Percentiles rank a stretch among this genome's conserved stretches.
Conservation (phyloP, 1,284 basidiomycete genomes). For the Stygiomarasmius scandens region DNA sequence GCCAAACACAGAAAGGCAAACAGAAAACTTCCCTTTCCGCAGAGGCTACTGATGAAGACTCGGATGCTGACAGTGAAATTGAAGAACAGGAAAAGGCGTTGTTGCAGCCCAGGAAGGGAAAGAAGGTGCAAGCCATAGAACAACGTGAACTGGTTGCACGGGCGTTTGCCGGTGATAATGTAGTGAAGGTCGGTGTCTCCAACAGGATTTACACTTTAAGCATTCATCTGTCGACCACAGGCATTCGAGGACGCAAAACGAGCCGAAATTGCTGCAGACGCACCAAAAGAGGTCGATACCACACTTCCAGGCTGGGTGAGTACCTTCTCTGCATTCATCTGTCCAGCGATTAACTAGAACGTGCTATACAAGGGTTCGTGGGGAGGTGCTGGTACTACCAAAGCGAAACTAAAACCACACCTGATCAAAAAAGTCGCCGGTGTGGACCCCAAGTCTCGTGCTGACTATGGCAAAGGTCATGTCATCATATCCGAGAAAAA, state of each 20-base stretch:
- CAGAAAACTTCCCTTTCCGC: constrained; percentile 11
- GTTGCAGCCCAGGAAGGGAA: constrained; percentile 41
- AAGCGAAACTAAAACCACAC: constrained; percentile 58
- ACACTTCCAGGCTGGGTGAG: constrained; percentile 95
- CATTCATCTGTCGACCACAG: constrained; percentile 38
- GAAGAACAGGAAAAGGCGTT: constrained; percentile 61
- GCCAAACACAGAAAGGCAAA: too few species aligned
- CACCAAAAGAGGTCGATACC: constrained; percentile 84
- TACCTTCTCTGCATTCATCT: constrained; percentile 7
- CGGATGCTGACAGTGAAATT: constrained; percentile 65
- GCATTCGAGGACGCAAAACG: constrained; percentile 87
- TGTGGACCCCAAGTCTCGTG: constrained; percentile 75
- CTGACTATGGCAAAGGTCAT: constrained; percentile 83
- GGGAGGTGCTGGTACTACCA: constrained; percentile 80
- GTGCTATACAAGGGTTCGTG: constrained; percentile 74
- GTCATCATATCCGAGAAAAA: constrained; percentile 94
- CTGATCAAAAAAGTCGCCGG: constrained; percentile 84
- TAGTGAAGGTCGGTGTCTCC: constrained; percentile 67
- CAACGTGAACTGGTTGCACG: constrained; percentile 90
- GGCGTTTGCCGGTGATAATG: constrained; percentile 97
- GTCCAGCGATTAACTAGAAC: too few species aligned
- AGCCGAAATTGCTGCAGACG: constrained; percentile 79
- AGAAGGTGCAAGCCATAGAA: constrained; percentile 65
- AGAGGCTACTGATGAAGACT: constrained; percentile 44
- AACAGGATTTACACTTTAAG: constrained; percentile 1